These are phyloP conservation scores for Amauroascus niger DNA, from an alignment of 2,329 filamentous ascomycete genomes.

Conservation along the genomic window DNA sequence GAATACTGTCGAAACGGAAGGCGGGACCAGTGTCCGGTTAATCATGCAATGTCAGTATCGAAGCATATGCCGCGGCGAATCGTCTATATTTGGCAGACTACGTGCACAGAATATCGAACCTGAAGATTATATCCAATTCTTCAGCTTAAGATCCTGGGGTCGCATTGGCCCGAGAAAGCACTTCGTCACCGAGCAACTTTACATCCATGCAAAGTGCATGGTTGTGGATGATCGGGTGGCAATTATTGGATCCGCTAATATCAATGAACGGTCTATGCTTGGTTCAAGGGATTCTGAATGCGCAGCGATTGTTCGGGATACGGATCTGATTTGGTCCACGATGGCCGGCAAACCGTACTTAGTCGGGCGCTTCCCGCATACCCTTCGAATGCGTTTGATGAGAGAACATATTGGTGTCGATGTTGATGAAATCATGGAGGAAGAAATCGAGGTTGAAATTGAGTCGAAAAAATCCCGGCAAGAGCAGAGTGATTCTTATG, in stretches of 20 bases:
- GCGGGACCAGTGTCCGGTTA: constrained; percentile 73
- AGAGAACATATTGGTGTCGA: constrained; percentile 75
- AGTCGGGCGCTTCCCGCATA: constrained; percentile 67
- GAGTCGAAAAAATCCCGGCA: constrained; percentile 8
- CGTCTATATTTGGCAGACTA: constrained; percentile 81
- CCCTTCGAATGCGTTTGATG: constrained; percentile 75
- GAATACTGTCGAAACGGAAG: constrained; percentile 73
- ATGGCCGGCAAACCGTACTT: constrained; percentile 66
- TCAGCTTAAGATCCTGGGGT: constrained; percentile 88
- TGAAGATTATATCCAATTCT: constrained; percentile 74
- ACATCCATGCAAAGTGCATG: constrained; percentile 78
- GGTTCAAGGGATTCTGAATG: constrained; percentile 81
- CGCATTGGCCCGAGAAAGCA: constrained; percentile 72
- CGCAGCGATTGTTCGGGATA: constrained; percentile 75
- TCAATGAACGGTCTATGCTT: constrained; percentile 66
- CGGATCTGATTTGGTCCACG: constrained; percentile 54
- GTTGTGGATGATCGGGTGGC: constrained; percentile 75
- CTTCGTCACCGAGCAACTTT: constrained; percentile 80
- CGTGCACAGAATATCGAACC: constrained; percentile 66
- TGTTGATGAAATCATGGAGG: constrained; percentile 79
- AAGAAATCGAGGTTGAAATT: constrained; percentile 59
- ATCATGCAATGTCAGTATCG: constrained; percentile 99
- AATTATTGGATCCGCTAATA: constrained; percentile 67
- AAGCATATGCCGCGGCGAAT: constrained; percentile 80
- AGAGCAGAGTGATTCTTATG: constrained; percentile 4